A percentile compares a stretch with the other conserved stretches of the same genome.
Conservation (phyloP, 306 rosid species). For the Gleditsia sinensis region DNA sequence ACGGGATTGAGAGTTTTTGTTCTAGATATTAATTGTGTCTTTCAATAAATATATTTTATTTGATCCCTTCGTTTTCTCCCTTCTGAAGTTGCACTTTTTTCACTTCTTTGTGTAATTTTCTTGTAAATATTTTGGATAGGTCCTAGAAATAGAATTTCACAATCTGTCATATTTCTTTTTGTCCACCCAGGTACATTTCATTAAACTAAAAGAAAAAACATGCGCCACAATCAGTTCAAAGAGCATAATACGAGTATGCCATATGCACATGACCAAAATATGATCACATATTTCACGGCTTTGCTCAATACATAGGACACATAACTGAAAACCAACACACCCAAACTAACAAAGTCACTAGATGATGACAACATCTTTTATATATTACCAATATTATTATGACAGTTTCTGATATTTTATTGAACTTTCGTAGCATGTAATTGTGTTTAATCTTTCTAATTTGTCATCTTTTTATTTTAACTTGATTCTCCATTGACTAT, state of each 20-base stretch:
- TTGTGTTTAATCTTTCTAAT: not conserved
- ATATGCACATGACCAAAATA: not conserved
- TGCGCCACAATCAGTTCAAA: not conserved
- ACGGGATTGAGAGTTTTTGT: too few species aligned
- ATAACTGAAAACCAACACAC: not conserved
- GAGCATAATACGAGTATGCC: not conserved
- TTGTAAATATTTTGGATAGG: not conserved
- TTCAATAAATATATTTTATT: too few species aligned
- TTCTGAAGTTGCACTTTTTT: constrained; percentile 16
- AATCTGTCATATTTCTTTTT: not conserved
- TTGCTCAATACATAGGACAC: not conserved
- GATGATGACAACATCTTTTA: not conserved
- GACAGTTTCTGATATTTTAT: not conserved
- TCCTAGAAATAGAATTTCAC: not conserved
- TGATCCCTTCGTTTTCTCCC: too few species aligned
- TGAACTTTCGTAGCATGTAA: not conserved
- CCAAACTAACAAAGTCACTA: not conserved
- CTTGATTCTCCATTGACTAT: not conserved
- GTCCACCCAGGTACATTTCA: not conserved
- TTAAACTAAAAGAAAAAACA: not conserved
- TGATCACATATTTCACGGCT: not conserved
- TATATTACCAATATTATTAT: not conserved
- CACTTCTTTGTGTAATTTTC: not conserved
- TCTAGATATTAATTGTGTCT: too few species aligned
- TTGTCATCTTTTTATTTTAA: not conserved